Evolutionary conservation across 169 alveolate species (phyloP).

Genomic region (Plasmodium sp.): DNA sequence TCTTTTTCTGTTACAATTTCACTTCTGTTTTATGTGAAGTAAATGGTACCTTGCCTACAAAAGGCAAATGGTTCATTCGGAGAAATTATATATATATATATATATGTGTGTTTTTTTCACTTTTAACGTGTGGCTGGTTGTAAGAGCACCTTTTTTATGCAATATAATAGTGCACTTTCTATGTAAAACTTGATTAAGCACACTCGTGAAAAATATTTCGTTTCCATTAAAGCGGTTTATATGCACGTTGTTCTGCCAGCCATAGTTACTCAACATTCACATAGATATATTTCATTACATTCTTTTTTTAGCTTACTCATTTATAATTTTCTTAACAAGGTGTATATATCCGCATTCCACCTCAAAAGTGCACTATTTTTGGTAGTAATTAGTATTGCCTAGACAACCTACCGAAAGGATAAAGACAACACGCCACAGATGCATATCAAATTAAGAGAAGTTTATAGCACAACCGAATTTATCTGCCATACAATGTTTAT

Average conservation of each 20-base stretch:
- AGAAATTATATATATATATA: neutral
- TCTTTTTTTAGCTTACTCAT: neutral
- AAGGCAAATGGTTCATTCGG: neutral
- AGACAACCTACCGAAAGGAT: neutral
- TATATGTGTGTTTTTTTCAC: neutral
- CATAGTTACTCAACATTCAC: neutral
- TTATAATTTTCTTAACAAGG: no score
- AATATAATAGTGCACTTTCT: neutral
- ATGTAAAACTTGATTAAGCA: neutral
- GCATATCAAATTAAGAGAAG: neutral
- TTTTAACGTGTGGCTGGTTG: neutral
- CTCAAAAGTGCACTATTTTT: neutral
- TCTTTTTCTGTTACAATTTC: neutral
- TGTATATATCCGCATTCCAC: neutral
- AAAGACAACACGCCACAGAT: neutral
- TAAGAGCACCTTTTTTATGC: neutral
- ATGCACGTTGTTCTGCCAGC: neutral
- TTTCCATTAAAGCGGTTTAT: neutral
- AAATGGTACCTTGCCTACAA: neutral
- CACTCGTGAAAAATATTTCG: neutral
- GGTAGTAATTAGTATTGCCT: neutral
- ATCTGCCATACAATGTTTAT: neutral
- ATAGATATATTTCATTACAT: neutral
- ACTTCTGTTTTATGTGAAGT: neutral
- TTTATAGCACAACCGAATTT: neutral